Evolutionary conservation across 2,329 filamentous ascomycete species (phyloP).

Genomic region (Boeremia exigua): DNA sequence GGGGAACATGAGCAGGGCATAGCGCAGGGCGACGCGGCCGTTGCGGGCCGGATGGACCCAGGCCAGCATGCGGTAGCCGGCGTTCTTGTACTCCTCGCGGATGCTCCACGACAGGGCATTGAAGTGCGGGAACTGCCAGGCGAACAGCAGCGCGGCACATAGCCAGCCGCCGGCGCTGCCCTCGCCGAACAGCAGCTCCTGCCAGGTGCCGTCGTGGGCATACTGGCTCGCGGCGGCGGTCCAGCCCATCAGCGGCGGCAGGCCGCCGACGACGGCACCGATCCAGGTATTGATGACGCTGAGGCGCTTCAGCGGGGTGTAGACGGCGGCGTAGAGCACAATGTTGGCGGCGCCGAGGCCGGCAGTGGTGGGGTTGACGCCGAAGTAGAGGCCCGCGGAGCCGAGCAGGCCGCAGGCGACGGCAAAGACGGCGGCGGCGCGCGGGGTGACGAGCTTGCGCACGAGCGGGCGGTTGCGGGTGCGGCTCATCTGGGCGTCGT

Average conservation of each 20-base stretch:
- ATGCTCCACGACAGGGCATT: conserved; percentile 92
- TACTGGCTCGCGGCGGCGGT: conserved; percentile 90
- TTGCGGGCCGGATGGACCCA: conserved; percentile 90
- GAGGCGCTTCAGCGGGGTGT: conserved; percentile 90
- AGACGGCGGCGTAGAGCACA: conserved; percentile 84
- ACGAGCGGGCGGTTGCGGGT: conserved; percentile 91
- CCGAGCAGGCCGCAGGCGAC: conserved; percentile 73
- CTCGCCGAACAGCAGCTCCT: conserved; percentile 76
- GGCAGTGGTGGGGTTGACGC: conserved; percentile 92
- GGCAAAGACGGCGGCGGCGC: conserved; percentile 79
- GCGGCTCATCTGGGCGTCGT: conserved; percentile 92
- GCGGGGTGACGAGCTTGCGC: conserved; percentile 74
- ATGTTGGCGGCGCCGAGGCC: conserved; percentile 87
- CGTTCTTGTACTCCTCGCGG: conserved; percentile 81
- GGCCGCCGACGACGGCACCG: conserved; percentile 88
- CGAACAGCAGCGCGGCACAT: conserved; percentile 80
- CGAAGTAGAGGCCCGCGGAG: conserved; percentile 77
- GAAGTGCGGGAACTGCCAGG: conserved; percentile 99
- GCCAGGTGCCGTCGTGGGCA: conserved; percentile 69
- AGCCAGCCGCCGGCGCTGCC: conserved; percentile 83
- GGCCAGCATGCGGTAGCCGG: conserved; percentile 74
- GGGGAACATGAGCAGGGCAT: conserved; percentile 84
- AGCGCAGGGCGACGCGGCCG: conserved; percentile 83
- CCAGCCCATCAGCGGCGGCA: conserved; percentile 98
- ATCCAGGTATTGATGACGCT: conserved; percentile 93